These are phyloP conservation scores for Colletotrichum somersetense DNA, from an alignment of 2,329 filamentous ascomycete species.

Conservation along the genomic window DNA sequence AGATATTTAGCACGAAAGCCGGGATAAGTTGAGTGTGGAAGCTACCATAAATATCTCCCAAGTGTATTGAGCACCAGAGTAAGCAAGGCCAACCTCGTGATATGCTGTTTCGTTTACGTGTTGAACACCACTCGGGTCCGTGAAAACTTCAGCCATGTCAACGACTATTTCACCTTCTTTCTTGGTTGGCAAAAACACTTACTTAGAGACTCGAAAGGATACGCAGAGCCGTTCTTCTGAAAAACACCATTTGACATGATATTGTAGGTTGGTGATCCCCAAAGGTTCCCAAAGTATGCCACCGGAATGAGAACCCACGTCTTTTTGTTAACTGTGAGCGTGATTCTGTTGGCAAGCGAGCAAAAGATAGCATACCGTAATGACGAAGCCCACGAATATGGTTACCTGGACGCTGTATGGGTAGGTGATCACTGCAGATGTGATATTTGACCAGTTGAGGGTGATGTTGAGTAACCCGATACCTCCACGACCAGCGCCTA, in stretches of 20 bases:
- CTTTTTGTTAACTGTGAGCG: conserved; percentile 46
- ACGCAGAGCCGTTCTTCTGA: conserved; percentile 40
- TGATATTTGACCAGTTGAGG: conserved; percentile 72
- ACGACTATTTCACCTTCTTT: conserved; percentile 23
- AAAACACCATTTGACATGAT: conserved; percentile 71
- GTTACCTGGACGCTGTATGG: conserved; percentile 69
- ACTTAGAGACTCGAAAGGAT: conserved; percentile 45
- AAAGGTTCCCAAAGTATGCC: conserved; percentile 69
- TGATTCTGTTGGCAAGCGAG: background rate
- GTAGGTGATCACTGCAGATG: conserved; percentile 65
- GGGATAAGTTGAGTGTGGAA: background rate
- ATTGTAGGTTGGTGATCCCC: conserved; percentile 56
- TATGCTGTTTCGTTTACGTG: conserved; percentile 60
- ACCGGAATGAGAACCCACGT: conserved; percentile 71
- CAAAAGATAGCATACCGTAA: conserved; percentile 44
- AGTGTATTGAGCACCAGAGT: conserved; percentile 68
- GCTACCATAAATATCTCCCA: conserved; percentile 54
- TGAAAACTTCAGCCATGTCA: conserved; percentile 22
- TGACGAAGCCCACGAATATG: conserved; percentile 65
- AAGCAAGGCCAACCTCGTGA: conserved; percentile 64
- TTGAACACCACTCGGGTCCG: conserved; percentile 33
- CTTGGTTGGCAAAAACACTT: conserved; percentile 13
- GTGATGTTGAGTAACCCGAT: conserved; percentile 72
- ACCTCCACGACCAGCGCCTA: conserved; percentile 71
- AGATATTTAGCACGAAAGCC: conserved; percentile 60